phyloP scores from a whole-genome alignment of 441 rosid genomes.

The Erysimum pusillum region DNA sequence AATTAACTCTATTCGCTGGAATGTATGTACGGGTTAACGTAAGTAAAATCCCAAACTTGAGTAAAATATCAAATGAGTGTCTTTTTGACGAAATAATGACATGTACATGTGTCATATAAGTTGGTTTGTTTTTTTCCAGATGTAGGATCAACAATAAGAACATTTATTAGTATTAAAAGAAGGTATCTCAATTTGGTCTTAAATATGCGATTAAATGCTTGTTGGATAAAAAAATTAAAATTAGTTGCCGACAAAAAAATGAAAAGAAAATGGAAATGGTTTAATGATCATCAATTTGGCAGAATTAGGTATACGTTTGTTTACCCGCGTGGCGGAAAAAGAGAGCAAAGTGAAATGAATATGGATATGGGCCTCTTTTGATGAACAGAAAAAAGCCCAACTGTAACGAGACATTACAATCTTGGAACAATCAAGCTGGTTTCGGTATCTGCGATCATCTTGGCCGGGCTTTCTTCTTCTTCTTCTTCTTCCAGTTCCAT shows the following conservation, averaged over 20 bases:
- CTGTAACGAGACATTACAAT: constrained; percentile 3
- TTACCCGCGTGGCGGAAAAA: neutral
- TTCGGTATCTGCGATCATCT: no score
- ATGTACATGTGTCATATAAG: neutral
- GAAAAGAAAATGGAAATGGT: neutral
- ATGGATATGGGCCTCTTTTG: neutral
- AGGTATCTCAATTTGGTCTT: neutral
- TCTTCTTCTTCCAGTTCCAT: neutral
- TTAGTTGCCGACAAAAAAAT: neutral
- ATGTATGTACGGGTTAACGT: neutral
- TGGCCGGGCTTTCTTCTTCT: no score
- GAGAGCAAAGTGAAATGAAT: neutral
- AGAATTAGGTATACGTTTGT: neutral
- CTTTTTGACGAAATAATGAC: neutral
- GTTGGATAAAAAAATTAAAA: neutral
- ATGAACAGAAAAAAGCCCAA: neutral
- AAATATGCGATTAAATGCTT: constrained; percentile 5
- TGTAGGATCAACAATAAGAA: neutral
- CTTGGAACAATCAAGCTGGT: no score
- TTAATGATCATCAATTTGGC: neutral
- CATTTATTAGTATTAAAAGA: neutral
- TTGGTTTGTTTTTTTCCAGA: neutral
- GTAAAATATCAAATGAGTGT: neutral
- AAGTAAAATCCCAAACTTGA: neutral
- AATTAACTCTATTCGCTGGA: no score